Base-by-base conservation (phyloP, 805 yeast genomes). In the Brettanomyces naardenensis region DNA sequence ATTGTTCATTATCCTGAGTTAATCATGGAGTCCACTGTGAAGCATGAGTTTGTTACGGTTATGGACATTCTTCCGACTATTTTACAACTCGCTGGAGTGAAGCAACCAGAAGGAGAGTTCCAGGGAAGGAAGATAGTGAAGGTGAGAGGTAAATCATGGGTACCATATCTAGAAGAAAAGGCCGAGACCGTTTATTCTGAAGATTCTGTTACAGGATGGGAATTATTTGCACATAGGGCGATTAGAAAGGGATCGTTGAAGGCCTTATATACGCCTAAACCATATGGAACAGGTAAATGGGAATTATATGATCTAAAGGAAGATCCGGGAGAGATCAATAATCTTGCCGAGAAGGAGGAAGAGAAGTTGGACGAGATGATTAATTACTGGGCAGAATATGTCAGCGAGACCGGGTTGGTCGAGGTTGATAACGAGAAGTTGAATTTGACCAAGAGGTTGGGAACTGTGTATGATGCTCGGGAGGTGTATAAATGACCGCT, bases 21-120 rank as follows among this genome's bases (percentile, higher is more conserved):
- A 10, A 38, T 37, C 23, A 19, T 17, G 41, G 15, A 51, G 10
- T 32, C 45, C 10, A 18, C 25, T 5, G 52, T 65, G 11, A 47
- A 54, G n/a, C 45, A 55, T 20, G 69, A 56, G 18, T 75, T 75
- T 41, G 51, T 63, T 13, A 75, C 80, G 0, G 80, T 76, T 4
- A 74, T 75, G 79, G 82, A 75, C 54, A 65, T 75, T 21, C 52
- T 71, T 25, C 81, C 81, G 2, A 75, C 81, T 0, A 53, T 75
- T 6, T 53, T 76, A 11, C 78, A 73, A 1, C 37, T 72, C 3
- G 71, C 78, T 3, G 64, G 59, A n/a, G 55, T 70, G 3, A 34
- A 52, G 13, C 72, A 68, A 37, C 76, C 75, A 6, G 68, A 68
- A 0, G 47, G 47, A 0, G 27, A 19, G 1, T 73, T 64, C 48